Base-by-base conservation (phyloP, 106 monocot genomes). In the Alisma plantagoaquatica region DNA sequence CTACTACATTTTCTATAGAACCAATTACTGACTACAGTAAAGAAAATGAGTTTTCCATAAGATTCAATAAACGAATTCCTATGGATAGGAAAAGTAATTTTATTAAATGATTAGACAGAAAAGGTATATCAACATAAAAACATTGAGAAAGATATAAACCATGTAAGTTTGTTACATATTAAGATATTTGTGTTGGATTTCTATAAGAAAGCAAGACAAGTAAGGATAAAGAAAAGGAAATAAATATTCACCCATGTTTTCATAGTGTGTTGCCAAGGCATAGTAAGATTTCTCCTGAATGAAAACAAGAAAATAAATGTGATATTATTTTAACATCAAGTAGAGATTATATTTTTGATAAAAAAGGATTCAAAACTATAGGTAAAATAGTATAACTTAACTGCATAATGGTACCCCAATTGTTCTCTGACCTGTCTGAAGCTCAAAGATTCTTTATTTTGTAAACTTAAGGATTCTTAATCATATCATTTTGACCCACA, bases 81-180 rank as follows among this genome's bases (percentile, higher is more conserved):
- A n/a, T n/a, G n/a, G n/a, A n/a, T n/a, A n/a, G n/a, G n/a, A n/a
- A n/a, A n/a, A n/a, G n/a, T n/a, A n/a, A n/a, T n/a, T n/a, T n/a
- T 1, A 31, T 43, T 54, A 44, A 35, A 20, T 52, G 42, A 11
- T 4, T 32, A 56, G 56, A 18, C 15, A 17, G 22, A 4, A 38
- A 38, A 38, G 6, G 35, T 38, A 38, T 38, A n/a, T n/a, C n/a
- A n/a, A n/a, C n/a, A n/a, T n/a, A n/a, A n/a, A n/a, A n/a, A 38
- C 14, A 7, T 14, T 38, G 14, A 38, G 23, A 54, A 41, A 24
- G 14, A 70, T 43, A 31, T 43, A 38, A 22, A 59, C 96, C 98
- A 98, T 98, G 98, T 90, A 86, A 49, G 98, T 98, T 71, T 98
- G 90, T 70, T 98, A 90, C 31, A 98, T 76, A 75, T 98, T 98